Evolutionary conservation across 1,139 yeast species (phyloP).

Genomic region (Saccharomyces pastorianus): DNA sequence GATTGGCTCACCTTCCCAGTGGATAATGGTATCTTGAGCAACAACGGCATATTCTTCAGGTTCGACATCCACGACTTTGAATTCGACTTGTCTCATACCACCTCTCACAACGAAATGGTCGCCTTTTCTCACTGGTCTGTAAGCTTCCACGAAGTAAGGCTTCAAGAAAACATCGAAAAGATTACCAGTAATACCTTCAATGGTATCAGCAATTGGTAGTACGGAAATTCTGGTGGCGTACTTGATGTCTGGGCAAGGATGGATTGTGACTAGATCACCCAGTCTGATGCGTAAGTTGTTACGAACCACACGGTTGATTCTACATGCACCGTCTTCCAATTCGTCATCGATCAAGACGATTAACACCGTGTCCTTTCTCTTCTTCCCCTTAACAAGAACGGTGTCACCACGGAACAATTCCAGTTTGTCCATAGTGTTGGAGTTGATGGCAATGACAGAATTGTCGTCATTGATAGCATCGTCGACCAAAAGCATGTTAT

Average conservation of each 20-base stretch:
- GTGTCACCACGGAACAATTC: conserved; percentile 97
- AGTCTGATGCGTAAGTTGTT: conserved; percentile 88
- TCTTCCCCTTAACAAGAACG: conserved; percentile 93
- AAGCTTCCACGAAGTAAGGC: conserved; percentile 98
- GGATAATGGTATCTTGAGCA: conserved; percentile 96
- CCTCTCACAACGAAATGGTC: conserved; percentile 95
- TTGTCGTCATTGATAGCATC: conserved; percentile 97
- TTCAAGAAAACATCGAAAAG: conserved; percentile 91
- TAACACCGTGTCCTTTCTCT: conserved; percentile 95
- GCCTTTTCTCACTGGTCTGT: conserved; percentile 96
- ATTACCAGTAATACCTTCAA: conserved; percentile 97
- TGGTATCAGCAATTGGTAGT: conserved; percentile 94
- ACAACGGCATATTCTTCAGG: conserved; percentile 97
- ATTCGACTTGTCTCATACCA: conserved; percentile 98
- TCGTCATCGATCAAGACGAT: conserved; percentile 96
- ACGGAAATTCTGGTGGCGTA: conserved; percentile 91
- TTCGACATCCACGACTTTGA: conserved; percentile 95
- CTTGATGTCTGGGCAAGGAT: conserved; percentile 96
- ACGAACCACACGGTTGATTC: conserved; percentile 92
- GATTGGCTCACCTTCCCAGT: conserved; percentile 98
- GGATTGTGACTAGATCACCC: conserved; percentile 85
- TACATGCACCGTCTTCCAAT: conserved; percentile 89
- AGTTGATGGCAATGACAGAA: conserved; percentile 89
- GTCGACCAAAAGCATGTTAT: conserved; percentile 80
- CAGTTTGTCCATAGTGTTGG: conserved; percentile 88